Percentiles rank a stretch among this genome's conserved stretches.
These are phyloP conservation scores for Cordyceps cicadae DNA, from an alignment of 2,329 filamentous ascomycete genomes.

Conservation along the genomic window DNA sequence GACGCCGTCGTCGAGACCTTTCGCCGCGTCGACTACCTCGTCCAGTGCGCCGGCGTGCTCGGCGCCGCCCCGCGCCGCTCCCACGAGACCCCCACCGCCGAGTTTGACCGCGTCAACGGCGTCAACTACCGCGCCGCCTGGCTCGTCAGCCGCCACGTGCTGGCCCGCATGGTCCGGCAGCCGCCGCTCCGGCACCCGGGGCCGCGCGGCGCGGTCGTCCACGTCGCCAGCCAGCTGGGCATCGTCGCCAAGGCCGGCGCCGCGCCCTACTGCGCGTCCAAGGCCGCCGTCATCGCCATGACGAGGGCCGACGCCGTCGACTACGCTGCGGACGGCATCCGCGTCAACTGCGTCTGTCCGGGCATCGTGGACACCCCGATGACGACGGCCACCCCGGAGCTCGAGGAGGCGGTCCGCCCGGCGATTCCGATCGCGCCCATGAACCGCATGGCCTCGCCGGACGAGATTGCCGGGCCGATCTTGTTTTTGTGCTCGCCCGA, in stretches of 20 bases:
- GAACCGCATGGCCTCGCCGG: conserved; percentile 40
- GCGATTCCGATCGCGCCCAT: conserved; percentile 40
- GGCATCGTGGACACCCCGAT: conserved; percentile 39
- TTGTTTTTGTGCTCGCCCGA: conserved; percentile 41
- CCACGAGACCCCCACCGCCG: conserved; percentile 35
- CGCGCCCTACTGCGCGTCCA: conserved; percentile 51
- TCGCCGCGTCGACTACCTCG: conserved; percentile 45
- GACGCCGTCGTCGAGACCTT: conserved; percentile 27
- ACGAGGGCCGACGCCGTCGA: conserved; percentile 49
- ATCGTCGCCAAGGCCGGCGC: conserved; percentile 39
- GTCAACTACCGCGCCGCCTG: conserved; percentile 47
- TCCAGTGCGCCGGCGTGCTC: conserved; percentile 48
- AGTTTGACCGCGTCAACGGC: conserved; percentile 16
- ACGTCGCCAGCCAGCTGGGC: conserved; percentile 45
- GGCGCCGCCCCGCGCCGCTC: conserved; percentile 32
- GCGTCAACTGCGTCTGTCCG: conserved; percentile 32
- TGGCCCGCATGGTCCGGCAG: conserved; percentile 38
- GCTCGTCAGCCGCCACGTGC: conserved; percentile 36
- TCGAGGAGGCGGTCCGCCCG: conserved; percentile 29
- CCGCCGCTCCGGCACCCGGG: conserved; percentile 31
- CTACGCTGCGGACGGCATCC: conserved; percentile 31
- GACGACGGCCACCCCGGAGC: conserved; percentile 32
- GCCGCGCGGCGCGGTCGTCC: conserved; percentile 39
- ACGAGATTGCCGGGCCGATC: conserved; percentile 41
- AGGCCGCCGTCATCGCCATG: conserved; percentile 50